Evolutionary conservation across 352 stramenopile genomes (phyloP), one percentile per base, ranked within the genome.

Genomic region (Plasmopara muralis): DNA sequence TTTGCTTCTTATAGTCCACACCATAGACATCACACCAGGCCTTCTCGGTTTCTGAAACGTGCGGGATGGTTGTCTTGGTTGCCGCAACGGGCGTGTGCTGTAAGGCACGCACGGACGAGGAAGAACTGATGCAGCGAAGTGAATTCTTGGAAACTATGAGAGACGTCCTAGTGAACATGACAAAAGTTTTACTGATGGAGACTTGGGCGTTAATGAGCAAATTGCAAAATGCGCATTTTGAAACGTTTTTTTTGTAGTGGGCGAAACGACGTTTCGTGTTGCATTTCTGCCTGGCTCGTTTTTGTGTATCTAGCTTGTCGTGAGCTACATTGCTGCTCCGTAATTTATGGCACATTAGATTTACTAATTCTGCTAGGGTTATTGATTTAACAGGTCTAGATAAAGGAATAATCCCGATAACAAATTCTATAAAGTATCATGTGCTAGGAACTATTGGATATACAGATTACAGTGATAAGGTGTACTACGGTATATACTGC

Each of bases 1-100:
- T 56, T 65, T 86, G 66, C 52, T 77, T 67, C 51, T 82, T 65
- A 59, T 89, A 86, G 75, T 89, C 73, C 14, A 89, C 68, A 25
- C 77, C 77, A 50, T 89, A 89, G 41, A 89, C 70, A 53, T 89
- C 75, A 59, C 73, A 86, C 77, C 77, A 89, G 12, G 73, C 77
- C 14, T 83, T 73, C 43, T 89, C 77, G 25, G 64, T 73, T 53
- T 66, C 53, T 39, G 72, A 83, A 1, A 82, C 53, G 4, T 54
- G 55, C 3, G 59, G 60, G 18, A 65, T 44, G 15, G 25, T 56
- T 25, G 47, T 51, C 43, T 63, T 55, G 9, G 48, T 38, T 25
- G 60, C 64, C 0, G 49, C 54, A 2, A 53, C 18, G 14, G 62
- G 55, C 39, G 55, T 55, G 41, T 76, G 67, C 45, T 79, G 70